Evolutionary conservation across 768 basidiomycete species (phyloP).

Genomic region (Tulasnella sp.): DNA sequence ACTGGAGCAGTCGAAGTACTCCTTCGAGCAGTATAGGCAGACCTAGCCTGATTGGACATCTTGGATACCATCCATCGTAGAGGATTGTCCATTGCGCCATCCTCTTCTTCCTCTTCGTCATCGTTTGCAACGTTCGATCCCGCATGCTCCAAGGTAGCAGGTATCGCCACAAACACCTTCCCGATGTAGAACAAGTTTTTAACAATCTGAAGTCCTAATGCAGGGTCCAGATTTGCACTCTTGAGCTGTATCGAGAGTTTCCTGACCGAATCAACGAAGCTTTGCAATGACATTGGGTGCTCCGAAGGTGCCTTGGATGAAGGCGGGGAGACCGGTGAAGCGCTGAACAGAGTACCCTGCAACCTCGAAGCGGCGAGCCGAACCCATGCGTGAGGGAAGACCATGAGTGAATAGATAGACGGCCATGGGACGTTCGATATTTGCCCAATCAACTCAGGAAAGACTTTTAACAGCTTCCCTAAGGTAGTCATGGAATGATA

Average conservation of each 20-base stretch:
- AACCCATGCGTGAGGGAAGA: constrained; percentile 93
- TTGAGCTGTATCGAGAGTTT: constrained; percentile 68
- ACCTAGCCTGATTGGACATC: constrained; percentile 74
- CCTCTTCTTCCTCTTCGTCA: constrained; percentile 22
- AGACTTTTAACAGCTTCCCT: constrained; percentile 42
- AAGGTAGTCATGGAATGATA: constrained; percentile 66
- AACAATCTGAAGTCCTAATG: constrained; percentile 68
- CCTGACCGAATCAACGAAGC: constrained; percentile 56
- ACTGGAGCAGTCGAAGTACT: constrained; percentile 39
- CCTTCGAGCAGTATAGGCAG: constrained; percentile 57
- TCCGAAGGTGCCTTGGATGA: constrained; percentile 21
- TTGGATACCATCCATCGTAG: constrained; percentile 91
- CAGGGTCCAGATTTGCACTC: constrained; percentile 61
- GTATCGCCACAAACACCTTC: not conserved
- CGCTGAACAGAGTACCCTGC: constrained; percentile 54
- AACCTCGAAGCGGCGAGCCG: constrained; percentile 67
- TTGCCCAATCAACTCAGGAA: constrained; percentile 26
- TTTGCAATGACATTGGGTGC: constrained; percentile 39
- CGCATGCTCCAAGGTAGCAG: not conserved
- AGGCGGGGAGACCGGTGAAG: constrained; percentile 34
- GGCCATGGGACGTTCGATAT: constrained; percentile 43
- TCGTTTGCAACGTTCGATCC: constrained; percentile 22
- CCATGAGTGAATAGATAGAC: constrained; percentile 47
- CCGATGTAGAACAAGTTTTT: constrained; percentile 91
- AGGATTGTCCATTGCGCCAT: constrained; percentile 27